phyloP scores from a whole-genome alignment of 2,329 filamentous ascomycete species.

The Rhytidhysteron rufulum region DNA sequence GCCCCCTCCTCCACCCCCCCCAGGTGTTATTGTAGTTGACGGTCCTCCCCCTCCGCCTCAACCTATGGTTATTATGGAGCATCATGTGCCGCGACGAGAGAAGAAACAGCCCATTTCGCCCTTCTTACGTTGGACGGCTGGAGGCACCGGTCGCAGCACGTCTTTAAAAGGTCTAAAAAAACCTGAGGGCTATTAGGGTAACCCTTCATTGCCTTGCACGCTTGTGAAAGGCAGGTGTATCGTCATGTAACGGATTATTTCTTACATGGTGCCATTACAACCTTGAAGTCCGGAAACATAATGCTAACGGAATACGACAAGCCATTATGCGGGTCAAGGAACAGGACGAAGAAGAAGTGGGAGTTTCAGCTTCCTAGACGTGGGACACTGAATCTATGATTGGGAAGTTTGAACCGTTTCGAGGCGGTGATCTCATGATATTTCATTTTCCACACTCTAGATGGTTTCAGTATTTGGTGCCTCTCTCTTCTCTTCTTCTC shows the following conservation, averaged over 20 bases:
- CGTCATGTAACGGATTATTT: constrained; percentile 8
- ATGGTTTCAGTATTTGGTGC: constrained; percentile 1
- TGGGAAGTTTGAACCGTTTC: constrained; percentile 3
- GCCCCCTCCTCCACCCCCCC: constrained; percentile 6
- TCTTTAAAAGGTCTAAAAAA: constrained; percentile 24
- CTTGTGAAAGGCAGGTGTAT: constrained; percentile 4
- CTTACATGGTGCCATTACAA: too few species aligned
- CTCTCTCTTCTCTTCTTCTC: constrained; percentile 5
- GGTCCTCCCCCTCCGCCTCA: constrained; percentile 8
- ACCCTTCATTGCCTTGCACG: constrained; percentile 4
- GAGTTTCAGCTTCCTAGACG: constrained; percentile 1
- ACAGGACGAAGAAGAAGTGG: background rate
- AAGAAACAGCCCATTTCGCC: constrained; percentile 10
- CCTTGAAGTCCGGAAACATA: too few species aligned
- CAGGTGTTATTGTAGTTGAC: background rate
- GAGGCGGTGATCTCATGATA: constrained; percentile 3
- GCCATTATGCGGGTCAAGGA: too few species aligned
- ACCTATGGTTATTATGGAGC: constrained; percentile 4
- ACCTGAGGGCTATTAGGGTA: constrained; percentile 14
- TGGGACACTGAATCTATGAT: constrained; percentile 2
- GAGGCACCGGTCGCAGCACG: constrained; percentile 8
- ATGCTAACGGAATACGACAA: too few species aligned
- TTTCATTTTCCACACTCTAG: constrained; percentile 2
- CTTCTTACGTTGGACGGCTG: constrained; percentile 23
- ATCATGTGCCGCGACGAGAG: constrained; percentile 5